Evolutionary conservation across 805 yeast species (phyloP).

Genomic region (Wickerhamiella brachini): DNA sequence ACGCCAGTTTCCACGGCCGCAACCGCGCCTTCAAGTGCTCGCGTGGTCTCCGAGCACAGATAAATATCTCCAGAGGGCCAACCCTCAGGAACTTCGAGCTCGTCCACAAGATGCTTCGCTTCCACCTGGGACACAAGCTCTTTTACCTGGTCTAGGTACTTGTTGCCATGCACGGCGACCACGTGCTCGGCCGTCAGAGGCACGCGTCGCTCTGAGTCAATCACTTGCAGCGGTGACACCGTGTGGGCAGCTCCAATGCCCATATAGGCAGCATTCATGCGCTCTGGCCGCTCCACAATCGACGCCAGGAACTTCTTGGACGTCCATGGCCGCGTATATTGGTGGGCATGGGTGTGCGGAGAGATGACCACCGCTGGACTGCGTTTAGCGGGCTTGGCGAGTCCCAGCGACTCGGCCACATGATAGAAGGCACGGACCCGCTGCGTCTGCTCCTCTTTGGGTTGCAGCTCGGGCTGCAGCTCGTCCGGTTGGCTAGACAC

Average conservation of each 20-base stretch:
- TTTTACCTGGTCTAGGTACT: constrained; percentile 51
- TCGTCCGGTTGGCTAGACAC: neutral
- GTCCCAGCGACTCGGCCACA: neutral
- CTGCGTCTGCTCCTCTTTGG: neutral
- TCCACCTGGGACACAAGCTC: constrained; percentile 48
- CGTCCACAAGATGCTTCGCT: constrained; percentile 35
- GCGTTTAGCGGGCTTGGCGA: neutral
- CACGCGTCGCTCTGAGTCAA: constrained; percentile 32
- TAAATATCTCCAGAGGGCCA: constrained; percentile 83
- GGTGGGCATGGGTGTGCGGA: constrained; percentile 57
- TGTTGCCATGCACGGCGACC: constrained; percentile 52
- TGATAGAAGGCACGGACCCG: neutral
- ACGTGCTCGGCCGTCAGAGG: constrained; percentile 47
- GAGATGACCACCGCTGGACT: constrained; percentile 36
- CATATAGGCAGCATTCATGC: constrained; percentile 60
- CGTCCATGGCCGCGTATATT: constrained; percentile 66
- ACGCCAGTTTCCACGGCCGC: constrained; percentile 64
- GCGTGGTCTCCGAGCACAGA: constrained; percentile 47
- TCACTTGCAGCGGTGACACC: constrained; percentile 34
- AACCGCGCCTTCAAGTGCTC: constrained; percentile 62
- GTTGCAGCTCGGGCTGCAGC: neutral
- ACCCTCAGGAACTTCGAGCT: constrained; percentile 61
- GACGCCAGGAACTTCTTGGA: constrained; percentile 49
- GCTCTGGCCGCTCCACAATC: constrained; percentile 72
- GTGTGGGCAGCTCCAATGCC: constrained; percentile 68